A percentile compares a stretch with the other conserved stretches of the same genome.
Conservation (phyloP, 169 alveolate species). For the Perkinsus chesapeaki region DNA sequence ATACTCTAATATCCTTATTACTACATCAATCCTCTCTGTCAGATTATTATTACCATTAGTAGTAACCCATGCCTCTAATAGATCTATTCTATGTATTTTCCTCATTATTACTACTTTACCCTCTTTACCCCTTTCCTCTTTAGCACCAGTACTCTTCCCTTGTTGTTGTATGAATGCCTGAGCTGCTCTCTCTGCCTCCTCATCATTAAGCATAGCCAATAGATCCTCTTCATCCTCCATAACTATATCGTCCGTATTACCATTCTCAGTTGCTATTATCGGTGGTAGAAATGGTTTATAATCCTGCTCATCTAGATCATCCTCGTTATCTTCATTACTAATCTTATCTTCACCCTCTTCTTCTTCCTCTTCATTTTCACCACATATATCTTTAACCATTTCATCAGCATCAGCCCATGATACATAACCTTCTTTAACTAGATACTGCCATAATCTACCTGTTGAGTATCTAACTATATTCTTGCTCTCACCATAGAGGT, state of each 20-base stretch:
- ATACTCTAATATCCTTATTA: neutral
- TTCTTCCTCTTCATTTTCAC: neutral
- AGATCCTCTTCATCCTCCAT: neutral
- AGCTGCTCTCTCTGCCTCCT: neutral
- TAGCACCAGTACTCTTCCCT: neutral
- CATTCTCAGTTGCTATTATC: neutral
- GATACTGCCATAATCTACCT: neutral
- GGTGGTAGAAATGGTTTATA: neutral
- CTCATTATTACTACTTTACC: neutral
- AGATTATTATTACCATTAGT: neutral
- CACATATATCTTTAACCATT: neutral
- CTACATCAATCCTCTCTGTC: neutral
- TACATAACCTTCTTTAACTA: neutral
- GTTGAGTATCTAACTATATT: neutral
- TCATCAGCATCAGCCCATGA: constrained; percentile 4
- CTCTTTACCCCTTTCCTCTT: neutral
- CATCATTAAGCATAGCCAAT: neutral
- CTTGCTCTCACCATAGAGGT: neutral
- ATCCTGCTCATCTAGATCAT: neutral
- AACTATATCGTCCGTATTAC: neutral
- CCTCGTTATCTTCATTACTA: neutral
- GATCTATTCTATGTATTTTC: neutral
- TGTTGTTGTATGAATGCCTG: neutral
- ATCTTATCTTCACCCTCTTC: neutral
- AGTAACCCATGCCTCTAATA: neutral